Evolutionary conservation across 1,284 basidiomycete genomes (phyloP).

Genomic region (Marasmius tenuissimus): DNA sequence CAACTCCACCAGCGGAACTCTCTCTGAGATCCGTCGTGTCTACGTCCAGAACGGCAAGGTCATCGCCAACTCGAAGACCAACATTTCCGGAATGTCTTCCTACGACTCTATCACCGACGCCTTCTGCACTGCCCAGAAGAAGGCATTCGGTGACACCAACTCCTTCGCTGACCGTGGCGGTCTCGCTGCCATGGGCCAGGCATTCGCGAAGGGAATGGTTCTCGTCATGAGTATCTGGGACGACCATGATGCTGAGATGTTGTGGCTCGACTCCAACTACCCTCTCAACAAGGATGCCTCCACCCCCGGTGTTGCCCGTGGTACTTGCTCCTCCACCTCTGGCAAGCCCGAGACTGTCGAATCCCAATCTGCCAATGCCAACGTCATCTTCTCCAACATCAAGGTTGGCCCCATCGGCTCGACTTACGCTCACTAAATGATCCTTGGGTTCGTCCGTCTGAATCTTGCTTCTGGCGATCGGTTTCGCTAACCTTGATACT

Average conservation of each 20-base stretch:
- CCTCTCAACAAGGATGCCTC: conserved; percentile 40
- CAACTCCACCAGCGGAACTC: conserved; percentile 42
- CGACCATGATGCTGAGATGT: conserved; percentile 55
- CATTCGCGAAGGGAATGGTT: conserved; percentile 50
- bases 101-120: conserved; percentile 39
- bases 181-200: conserved; percentile 41
- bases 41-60: conserved; percentile 55
- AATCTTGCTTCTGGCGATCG: not conserved
- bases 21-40: conserved; percentile 53
- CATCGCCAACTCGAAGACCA: conserved; percentile 48
- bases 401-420: conserved; percentile 53
- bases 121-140: conserved; percentile 45
- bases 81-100: conserved; percentile 38
- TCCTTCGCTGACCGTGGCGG: conserved; percentile 45
- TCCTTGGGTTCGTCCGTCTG: not conserved
- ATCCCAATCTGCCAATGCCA: conserved; percentile 34
- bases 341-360: conserved; percentile 50
- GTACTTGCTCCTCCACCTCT: conserved; percentile 48
- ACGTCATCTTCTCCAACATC: conserved; percentile 59
- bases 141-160: conserved; percentile 42
- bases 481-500: not conserved
- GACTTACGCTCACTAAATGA: conserved; percentile 25
- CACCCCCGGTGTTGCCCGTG: conserved; percentile 50
- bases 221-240: conserved; percentile 58
- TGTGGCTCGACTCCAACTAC: conserved; percentile 62